phyloP scores from a whole-genome alignment of 495 filamentous ascomycete species.

The Aspergillus olivimuriae region DNA sequence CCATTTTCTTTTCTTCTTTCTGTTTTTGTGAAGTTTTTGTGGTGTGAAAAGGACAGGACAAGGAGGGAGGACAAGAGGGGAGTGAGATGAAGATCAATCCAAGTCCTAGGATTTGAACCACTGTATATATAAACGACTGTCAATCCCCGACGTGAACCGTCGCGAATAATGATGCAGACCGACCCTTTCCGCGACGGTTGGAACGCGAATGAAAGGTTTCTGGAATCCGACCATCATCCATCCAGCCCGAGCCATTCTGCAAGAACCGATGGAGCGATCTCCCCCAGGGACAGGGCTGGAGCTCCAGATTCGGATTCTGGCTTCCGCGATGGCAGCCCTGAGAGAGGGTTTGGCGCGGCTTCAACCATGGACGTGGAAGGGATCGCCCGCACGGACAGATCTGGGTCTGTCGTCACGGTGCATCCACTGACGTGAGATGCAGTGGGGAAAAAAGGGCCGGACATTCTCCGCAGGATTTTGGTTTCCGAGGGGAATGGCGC shows the following conservation, averaged over 20 bases:
- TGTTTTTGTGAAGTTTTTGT: background rate
- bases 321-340: slow-evolving; percentile 17
- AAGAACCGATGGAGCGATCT: background rate
- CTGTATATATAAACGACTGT: too few species aligned
- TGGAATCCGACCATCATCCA: background rate
- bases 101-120: background rate
- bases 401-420: too few species aligned
- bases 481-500: slow-evolving; percentile 27
- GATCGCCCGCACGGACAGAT: slow-evolving; percentile 4
- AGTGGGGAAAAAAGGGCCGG: too few species aligned
- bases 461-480: too few species aligned
- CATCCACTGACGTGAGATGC: too few species aligned
- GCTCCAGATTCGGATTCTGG: slow-evolving; percentile 26
- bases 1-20: slow-evolving; percentile 18
- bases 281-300: too few species aligned
- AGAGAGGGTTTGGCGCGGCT: too few species aligned
- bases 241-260: background rate
- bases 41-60: too few species aligned
- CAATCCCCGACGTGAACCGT: too few species aligned
- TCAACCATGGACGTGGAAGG: too few species aligned
- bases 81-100: background rate
- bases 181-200: too few species aligned
- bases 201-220: background rate
- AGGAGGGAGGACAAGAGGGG: background rate
- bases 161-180: too few species aligned